phyloP scores from a whole-genome alignment of 2,329 filamentous ascomycete genomes.

The Albophoma yamanashiensis region DNA sequence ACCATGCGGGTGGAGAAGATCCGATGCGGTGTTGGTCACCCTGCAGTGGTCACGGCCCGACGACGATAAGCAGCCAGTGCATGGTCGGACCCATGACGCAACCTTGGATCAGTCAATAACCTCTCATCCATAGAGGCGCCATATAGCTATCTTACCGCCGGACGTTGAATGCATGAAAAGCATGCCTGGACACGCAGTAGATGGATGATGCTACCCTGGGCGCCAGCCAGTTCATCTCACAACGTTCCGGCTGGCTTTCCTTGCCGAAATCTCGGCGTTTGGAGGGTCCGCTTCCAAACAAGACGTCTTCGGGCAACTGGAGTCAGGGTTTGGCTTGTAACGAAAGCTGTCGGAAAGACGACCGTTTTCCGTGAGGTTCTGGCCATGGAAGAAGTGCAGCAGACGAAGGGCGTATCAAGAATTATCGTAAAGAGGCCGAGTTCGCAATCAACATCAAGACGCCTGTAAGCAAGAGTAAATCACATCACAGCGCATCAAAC shows the following conservation, averaged over 20 bases:
- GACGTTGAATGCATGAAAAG: not conserved
- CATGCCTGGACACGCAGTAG: not conserved
- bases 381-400: too few species aligned
- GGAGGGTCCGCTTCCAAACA: not conserved
- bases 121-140: not conserved
- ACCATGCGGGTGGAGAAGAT: not conserved
- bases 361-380: too few species aligned
- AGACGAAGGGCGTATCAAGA: not conserved
- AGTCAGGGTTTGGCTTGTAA: not conserved
- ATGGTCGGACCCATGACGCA: not conserved
- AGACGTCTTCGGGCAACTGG: too few species aligned
- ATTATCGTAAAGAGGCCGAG: too few species aligned
- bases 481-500: not conserved
- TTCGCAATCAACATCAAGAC: too few species aligned
- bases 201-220: not conserved
- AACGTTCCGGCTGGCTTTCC: too few species aligned
- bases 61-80: not conserved
- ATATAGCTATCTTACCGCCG: too few species aligned
- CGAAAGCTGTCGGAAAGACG: not conserved
- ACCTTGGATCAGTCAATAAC: not conserved
- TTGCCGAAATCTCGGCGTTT: not conserved
- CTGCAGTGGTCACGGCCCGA: not conserved
- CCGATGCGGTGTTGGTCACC: not conserved
- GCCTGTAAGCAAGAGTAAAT: too few species aligned
- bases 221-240: not conserved